phyloP scores from a whole-genome alignment of 2,329 filamentous ascomycete species.

The Diplodia corticola region DNA sequence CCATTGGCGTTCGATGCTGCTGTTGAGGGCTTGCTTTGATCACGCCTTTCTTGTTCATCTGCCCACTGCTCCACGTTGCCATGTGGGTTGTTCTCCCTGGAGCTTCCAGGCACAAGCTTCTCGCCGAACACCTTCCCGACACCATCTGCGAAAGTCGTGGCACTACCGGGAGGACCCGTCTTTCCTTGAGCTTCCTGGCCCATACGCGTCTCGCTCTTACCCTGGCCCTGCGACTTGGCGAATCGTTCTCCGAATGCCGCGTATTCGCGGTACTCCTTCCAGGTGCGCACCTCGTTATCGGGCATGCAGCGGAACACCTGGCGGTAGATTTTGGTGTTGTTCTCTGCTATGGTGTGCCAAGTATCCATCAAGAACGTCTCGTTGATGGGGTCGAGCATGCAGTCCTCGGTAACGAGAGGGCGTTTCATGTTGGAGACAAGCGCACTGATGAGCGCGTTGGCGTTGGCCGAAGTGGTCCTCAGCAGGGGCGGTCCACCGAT shows the following conservation, averaged over 20 bases:
- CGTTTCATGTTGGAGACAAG: constrained; percentile 66
- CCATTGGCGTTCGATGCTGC: constrained; percentile 5
- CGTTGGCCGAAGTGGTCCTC: constrained; percentile 53
- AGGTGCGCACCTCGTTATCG: constrained; percentile 88
- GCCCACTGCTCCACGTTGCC: constrained; percentile 43
- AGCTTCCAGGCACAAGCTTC: constrained; percentile 3
- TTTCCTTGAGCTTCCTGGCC: constrained; percentile 51
- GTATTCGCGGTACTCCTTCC: constrained; percentile 90
- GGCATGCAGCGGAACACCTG: constrained; percentile 96
- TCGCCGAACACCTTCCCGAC: constrained; percentile 26
- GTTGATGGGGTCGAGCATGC: constrained; percentile 88
- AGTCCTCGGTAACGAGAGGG: constrained; percentile 79
- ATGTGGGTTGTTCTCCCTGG: constrained; percentile 1
- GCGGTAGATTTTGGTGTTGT: constrained; percentile 94
- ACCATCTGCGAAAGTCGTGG: constrained; percentile 26
- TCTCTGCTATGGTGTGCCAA: constrained; percentile 84
- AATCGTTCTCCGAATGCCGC: constrained; percentile 76
- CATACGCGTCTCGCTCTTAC: constrained; percentile 54
- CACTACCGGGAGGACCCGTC: constrained; percentile 49
- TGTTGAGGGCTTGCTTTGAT: constrained; percentile 22
- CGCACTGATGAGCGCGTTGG: constrained; percentile 50
- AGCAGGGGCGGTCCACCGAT: constrained; percentile 72
- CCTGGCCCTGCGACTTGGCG: constrained; percentile 60
- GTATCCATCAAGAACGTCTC: constrained; percentile 81
- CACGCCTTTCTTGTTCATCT: constrained; percentile 38